Evolutionary conservation across 805 yeast genomes (phyloP).

Genomic region (Wickerhamomyces bovis): DNA sequence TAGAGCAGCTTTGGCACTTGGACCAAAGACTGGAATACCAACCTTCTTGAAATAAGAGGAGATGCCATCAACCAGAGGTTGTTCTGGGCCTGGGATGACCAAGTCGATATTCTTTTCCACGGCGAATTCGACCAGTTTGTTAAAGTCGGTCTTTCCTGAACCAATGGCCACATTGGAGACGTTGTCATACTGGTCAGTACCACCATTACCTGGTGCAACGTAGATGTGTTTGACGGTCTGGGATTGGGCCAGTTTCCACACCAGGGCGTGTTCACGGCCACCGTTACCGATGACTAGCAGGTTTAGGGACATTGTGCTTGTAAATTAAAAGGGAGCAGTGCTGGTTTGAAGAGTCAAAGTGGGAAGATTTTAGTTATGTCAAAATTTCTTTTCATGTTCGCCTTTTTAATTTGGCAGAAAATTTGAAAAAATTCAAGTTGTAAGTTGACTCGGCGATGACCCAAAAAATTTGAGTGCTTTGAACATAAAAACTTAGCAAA

Average conservation of each 20-base stretch:
- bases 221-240: conserved; percentile 61
- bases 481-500: too few relatives aligned
- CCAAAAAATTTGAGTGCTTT: too few relatives aligned
- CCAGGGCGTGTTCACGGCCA: conserved; percentile 97
- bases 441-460: neutral
- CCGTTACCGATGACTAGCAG: conserved; percentile 92
- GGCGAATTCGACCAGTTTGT: conserved; percentile 68
- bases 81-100: conserved; percentile 98
- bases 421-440: neutral
- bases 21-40: conserved; percentile 97
- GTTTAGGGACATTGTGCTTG: conserved; percentile 36
- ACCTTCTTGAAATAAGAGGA: conserved; percentile 62
- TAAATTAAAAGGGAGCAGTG: neutral
- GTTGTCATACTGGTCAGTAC: conserved; percentile 57
- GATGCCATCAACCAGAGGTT: conserved; percentile 94
- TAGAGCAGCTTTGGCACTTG: conserved; percentile 80
- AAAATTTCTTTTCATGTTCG: neutral
- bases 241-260: conserved; percentile 86
- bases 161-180: conserved; percentile 65
- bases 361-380: neutral
- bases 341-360: neutral
- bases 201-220: conserved; percentile 98
- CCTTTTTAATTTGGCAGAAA: neutral
- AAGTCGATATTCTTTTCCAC: conserved; percentile 54
- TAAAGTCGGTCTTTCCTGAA: conserved; percentile 63